Evolutionary conservation across 345 rosid genomes (phyloP).

Genomic region (Eucalyptus sideroxylon): DNA sequence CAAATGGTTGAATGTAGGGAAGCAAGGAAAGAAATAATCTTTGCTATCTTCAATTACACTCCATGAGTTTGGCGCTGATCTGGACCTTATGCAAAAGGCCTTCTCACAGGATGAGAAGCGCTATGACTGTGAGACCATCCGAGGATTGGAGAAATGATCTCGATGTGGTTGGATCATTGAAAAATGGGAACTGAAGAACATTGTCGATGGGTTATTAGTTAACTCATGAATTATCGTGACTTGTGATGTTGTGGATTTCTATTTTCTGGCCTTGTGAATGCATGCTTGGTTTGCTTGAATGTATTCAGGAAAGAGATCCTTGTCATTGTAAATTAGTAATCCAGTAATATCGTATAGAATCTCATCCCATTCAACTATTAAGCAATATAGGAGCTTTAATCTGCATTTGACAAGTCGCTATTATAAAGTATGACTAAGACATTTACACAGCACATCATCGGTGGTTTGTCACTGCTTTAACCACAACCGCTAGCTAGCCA

Average conservation of each 20-base stretch:
- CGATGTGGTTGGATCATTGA: neutral
- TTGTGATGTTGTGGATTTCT: neutral
- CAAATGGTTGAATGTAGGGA: neutral
- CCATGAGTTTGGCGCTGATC: neutral
- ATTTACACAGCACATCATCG: neutral
- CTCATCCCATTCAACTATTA: too few relatives aligned
- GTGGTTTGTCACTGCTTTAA: neutral
- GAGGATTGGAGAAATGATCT: neutral
- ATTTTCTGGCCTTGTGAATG: neutral
- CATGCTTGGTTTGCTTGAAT: neutral
- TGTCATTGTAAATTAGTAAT: neutral
- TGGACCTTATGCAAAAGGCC: neutral
- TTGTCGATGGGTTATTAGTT: neutral
- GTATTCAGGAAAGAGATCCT: neutral
- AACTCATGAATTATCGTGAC: neutral
- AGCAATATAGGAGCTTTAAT: too few relatives aligned
- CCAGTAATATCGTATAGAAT: accelerated
- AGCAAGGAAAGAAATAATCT: too few relatives aligned
- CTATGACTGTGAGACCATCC: neutral
- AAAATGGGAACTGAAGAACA: neutral
- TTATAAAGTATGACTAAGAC: neutral
- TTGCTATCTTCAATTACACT: neutral
- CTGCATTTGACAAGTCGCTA: neutral
- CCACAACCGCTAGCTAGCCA: neutral
- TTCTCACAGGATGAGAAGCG: neutral